Conservation (phyloP, 208 protist species). For the Crithidia fasciculata region DNA sequence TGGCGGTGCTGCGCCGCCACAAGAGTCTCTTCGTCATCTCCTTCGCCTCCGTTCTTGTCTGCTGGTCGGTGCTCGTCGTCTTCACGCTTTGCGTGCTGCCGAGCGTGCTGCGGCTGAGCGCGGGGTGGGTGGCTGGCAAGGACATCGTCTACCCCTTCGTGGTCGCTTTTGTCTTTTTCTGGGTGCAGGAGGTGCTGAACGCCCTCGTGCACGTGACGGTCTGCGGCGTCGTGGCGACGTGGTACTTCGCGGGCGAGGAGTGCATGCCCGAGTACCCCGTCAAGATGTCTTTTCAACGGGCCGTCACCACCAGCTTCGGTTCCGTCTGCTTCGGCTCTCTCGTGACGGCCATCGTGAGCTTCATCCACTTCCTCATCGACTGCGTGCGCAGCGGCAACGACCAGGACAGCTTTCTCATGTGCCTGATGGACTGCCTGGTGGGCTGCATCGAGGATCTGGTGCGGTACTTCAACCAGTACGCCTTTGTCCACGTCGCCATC, state of each 20-base stretch:
- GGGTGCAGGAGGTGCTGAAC: conserved; percentile 63
- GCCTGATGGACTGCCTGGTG: conserved; percentile 59
- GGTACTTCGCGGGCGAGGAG: conserved; percentile 85
- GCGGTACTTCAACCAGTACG: conserved; percentile 90
- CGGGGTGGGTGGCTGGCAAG: conserved; percentile 18
- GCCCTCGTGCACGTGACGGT: conserved; percentile 77
- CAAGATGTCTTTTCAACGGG: conserved; percentile 61
- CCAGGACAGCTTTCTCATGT: conserved; percentile 53
- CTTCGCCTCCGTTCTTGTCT: conserved; percentile 31
- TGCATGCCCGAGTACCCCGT: conserved; percentile 66
- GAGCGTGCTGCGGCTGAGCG: conserved; percentile 29
- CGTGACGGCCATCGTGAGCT: conserved; percentile 68
- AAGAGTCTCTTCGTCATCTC: conserved; percentile 48
- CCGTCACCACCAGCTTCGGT: conserved; percentile 83
- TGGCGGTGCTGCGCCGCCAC: conserved; percentile 46
- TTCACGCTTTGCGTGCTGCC: conserved; percentile 32
- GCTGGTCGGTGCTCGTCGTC: conserved; percentile 32
- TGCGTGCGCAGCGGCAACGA: conserved; percentile 24
- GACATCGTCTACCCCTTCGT: conserved; percentile 29
- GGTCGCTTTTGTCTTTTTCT: conserved; percentile 58
- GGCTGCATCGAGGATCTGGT: conserved; percentile 62
- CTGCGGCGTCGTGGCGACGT: conserved; percentile 78
- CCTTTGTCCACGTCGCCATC: conserved; percentile 89
- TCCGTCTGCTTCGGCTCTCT: conserved; percentile 91
- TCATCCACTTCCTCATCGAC: conserved; percentile 60